These are phyloP conservation scores for Alternaria burnsii DNA, from an alignment of 2,329 filamentous ascomycete species.

Conservation along the genomic window DNA sequence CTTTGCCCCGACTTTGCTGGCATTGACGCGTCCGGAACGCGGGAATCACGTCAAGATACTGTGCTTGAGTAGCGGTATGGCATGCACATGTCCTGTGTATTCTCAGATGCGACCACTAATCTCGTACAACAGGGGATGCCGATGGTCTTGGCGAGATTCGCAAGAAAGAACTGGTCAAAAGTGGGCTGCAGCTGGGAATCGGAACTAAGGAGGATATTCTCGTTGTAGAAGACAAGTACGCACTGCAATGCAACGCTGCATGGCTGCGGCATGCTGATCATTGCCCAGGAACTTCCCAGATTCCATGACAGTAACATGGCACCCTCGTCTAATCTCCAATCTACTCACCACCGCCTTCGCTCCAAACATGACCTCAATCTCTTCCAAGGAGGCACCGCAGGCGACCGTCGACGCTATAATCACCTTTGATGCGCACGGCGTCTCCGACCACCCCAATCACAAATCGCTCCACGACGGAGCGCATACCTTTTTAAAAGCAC, in stretches of 20 bases:
- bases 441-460: slow-evolving; percentile 94
- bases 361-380: slow-evolving; percentile 63
- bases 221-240: slow-evolving; percentile 78
- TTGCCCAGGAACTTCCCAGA: slow-evolving; percentile 75
- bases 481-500: slow-evolving; percentile 71
- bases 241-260: slow-evolving; percentile 6
- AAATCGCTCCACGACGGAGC: slow-evolving; percentile 87
- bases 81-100: neutral
- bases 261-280: slow-evolving; percentile 19
- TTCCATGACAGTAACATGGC: slow-evolving; percentile 84
- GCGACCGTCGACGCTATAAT: slow-evolving; percentile 80
- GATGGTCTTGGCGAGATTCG: slow-evolving; percentile 86
- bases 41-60: slow-evolving; percentile 95
- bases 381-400: slow-evolving; percentile 56
- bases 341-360: slow-evolving; percentile 79
- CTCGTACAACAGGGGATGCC: slow-evolving; percentile 70
- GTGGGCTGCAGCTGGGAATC: slow-evolving; percentile 78
- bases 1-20: slow-evolving; percentile 87
- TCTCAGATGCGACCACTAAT: slow-evolving; percentile 12
- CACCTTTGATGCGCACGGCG: slow-evolving; percentile 84
- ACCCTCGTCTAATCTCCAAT: slow-evolving; percentile 71
- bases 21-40: slow-evolving; percentile 79
- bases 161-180: slow-evolving; percentile 83
- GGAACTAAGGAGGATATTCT: slow-evolving; percentile 79
- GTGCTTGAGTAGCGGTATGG: slow-evolving; percentile 82